phyloP scores from a whole-genome alignment of 2,329 filamentous ascomycete genomes.

The Zasmidium angulare region DNA sequence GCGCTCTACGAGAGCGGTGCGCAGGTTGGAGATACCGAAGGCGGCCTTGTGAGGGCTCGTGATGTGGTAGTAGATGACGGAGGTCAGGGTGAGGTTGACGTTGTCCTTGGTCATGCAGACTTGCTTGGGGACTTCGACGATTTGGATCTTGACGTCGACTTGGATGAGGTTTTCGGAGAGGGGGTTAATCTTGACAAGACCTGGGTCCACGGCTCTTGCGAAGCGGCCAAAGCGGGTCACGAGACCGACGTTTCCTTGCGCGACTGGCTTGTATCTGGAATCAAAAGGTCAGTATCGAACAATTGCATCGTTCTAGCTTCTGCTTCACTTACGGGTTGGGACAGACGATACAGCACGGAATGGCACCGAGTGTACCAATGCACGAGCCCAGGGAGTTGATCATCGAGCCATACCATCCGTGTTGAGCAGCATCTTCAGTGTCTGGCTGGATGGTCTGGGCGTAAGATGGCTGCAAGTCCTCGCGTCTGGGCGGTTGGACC shows the following conservation, averaged over 20 bases:
- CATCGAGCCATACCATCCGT: constrained; percentile 76
- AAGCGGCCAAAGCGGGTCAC: constrained; percentile 95
- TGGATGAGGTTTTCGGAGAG: constrained; percentile 85
- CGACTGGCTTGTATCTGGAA: constrained; percentile 67
- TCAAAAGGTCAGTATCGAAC: constrained; percentile 52
- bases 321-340: neutral
- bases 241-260: constrained; percentile 90
- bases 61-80: constrained; percentile 99
- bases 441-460: constrained; percentile 64
- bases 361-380: constrained; percentile 77
- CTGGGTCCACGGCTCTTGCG: constrained; percentile 92
- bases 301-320: too few species aligned
- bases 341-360: constrained; percentile 71
- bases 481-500: constrained; percentile 76
- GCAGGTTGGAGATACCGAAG: constrained; percentile 92
- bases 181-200: constrained; percentile 95
- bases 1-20: constrained; percentile 93
- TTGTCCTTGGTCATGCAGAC: constrained; percentile 99
- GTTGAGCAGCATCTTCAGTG: constrained; percentile 62
- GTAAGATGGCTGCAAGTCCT: constrained; percentile 75
- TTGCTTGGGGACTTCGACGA: constrained; percentile 92
- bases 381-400: constrained; percentile 73
- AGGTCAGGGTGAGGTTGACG: constrained; percentile 87
- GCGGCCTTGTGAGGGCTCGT: constrained; percentile 93
- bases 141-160: constrained; percentile 99